phyloP scores from a whole-genome alignment of 805 yeast genomes.

The Dipodascopsis uninucleata region DNA sequence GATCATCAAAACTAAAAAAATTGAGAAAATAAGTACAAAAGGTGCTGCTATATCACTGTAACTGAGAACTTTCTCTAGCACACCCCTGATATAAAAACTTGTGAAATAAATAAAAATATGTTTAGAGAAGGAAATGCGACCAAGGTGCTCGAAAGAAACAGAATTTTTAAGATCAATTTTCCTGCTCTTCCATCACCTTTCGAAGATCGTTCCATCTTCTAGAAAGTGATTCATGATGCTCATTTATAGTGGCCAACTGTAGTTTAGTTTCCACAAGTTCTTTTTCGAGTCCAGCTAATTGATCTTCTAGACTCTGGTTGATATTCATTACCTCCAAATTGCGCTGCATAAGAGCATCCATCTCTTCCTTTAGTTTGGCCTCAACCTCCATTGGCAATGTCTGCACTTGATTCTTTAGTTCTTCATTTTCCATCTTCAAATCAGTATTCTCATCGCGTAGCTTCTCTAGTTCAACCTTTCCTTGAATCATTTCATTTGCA shows the following conservation, averaged over 20 bases:
- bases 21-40: too few relatives aligned
- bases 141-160: too few relatives aligned
- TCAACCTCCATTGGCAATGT: slow-evolving; percentile 29
- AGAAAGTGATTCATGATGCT: background rate
- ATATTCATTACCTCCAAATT: slow-evolving; percentile 64
- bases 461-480: slow-evolving; percentile 71
- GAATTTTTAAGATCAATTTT: too few relatives aligned
- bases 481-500: slow-evolving; percentile 81
- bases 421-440: slow-evolving; percentile 47
- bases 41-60: too few relatives aligned
- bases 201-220: background rate
- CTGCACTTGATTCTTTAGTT: slow-evolving; percentile 39
- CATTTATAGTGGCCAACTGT: slow-evolving; percentile 30
- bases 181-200: too few relatives aligned
- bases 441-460: slow-evolving; percentile 70
- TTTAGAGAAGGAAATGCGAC: too few relatives aligned
- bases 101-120: too few relatives aligned
- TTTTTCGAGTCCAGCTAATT: slow-evolving; percentile 43
- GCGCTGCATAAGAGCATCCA: slow-evolving; percentile 56
- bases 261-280: slow-evolving; percentile 38
- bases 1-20: too few relatives aligned
- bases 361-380: slow-evolving; percentile 44
- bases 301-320: slow-evolving; percentile 56
- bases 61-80: too few relatives aligned
- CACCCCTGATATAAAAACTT: too few relatives aligned